These are phyloP conservation scores for Salpingoeca rosetta DNA, from an alignment of 78 protist genomes.

Conservation along the genomic window DNA sequence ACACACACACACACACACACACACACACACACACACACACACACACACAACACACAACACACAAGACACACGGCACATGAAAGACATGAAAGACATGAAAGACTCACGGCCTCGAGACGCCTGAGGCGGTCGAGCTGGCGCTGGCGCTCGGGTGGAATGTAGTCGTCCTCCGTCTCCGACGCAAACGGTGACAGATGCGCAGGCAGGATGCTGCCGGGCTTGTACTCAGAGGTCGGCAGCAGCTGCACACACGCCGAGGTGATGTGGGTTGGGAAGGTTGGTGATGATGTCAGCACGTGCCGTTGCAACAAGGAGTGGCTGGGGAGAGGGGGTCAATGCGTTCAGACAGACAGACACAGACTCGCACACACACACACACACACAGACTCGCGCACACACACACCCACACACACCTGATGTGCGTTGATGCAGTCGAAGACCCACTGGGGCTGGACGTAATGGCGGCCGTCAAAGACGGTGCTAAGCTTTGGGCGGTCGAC, in stretches of 20 bases:
- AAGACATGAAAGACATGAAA: neutral
- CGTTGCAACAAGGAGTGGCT: neutral
- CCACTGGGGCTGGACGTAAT: slow-evolving; percentile 95
- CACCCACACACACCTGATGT: neutral
- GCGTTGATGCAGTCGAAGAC: slow-evolving; percentile 81
- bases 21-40: neutral
- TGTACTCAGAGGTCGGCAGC: slow-evolving; percentile 43
- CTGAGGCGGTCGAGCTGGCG: neutral
- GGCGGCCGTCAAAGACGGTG: slow-evolving; percentile 13
- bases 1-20: too few species aligned
- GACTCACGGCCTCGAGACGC: neutral
- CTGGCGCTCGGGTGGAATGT: slow-evolving; percentile 1
- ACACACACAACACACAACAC: neutral
- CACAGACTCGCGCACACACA: too few species aligned
- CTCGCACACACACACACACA: neutral
- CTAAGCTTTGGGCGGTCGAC: slow-evolving; percentile 34
- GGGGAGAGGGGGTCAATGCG: too few species aligned
- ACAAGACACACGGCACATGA: neutral
- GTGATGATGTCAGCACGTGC: neutral
- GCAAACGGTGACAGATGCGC: slow-evolving; percentile 91
- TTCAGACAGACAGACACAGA: neutral
- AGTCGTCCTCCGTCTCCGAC: neutral
- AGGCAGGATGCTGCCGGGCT: slow-evolving; percentile 57
- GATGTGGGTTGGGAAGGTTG: neutral
- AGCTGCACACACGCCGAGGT: neutral